Percentiles rank a stretch among this genome's conserved stretches.
phyloP scores from a whole-genome alignment of 495 filamentous ascomycete species.

The Xylaria intraflava region DNA sequence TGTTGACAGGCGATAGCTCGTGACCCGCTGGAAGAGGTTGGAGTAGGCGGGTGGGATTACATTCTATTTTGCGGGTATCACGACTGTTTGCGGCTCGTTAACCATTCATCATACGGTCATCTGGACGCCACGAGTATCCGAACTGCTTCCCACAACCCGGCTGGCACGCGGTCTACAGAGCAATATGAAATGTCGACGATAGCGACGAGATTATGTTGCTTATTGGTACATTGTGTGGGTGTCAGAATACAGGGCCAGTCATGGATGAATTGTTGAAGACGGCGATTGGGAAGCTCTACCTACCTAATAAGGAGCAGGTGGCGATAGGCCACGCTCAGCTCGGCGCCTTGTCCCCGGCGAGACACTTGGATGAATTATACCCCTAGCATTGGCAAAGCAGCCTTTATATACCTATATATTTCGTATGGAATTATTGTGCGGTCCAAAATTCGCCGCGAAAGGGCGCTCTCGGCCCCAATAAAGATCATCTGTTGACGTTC shows the following conservation, averaged over 20 bases:
- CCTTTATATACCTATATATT: too few relatives aligned
- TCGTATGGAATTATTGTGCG: too few relatives aligned
- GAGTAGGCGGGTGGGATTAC: not conserved
- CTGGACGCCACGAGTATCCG: not conserved
- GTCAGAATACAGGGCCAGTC: not conserved
- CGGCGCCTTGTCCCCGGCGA: too few relatives aligned
- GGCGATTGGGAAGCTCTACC: not conserved
- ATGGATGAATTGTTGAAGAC: too few relatives aligned
- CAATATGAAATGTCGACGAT: not conserved
- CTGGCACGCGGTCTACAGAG: not conserved
- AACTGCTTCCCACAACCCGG: not conserved
- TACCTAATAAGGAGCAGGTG: not conserved
- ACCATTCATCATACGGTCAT: not conserved
- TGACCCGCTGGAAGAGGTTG: not conserved
- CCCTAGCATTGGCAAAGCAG: too few relatives aligned
- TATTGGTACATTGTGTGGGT: not conserved
- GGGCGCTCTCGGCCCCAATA: not conserved
- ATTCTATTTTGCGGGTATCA: not conserved
- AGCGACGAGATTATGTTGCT: not conserved
- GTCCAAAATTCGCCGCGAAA: not conserved
- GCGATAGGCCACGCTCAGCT: not conserved
- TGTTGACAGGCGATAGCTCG: constrained; percentile 12
- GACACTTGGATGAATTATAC: too few relatives aligned
- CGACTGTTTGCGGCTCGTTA: not conserved
- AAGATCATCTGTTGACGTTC: not conserved